Evolutionary conservation across 768 basidiomycete species (phyloP).

Genomic region (Baorangia bicolor): DNA sequence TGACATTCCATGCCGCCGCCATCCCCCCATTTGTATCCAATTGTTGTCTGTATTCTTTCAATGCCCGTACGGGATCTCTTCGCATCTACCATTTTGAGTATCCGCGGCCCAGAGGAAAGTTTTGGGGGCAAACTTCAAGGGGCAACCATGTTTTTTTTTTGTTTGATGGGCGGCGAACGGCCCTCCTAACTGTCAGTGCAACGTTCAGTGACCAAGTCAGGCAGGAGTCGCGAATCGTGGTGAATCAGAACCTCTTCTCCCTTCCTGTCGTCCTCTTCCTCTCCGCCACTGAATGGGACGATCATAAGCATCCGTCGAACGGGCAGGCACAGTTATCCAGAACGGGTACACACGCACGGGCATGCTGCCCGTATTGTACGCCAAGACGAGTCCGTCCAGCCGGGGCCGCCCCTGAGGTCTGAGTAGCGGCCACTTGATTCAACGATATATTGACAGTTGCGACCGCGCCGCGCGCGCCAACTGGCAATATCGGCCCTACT

Average conservation of each 20-base stretch:
- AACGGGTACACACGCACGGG: too few relatives aligned
- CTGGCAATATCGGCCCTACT: too few relatives aligned
- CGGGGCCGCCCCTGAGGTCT: too few relatives aligned
- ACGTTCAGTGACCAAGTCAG: not conserved
- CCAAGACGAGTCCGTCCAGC: too few relatives aligned
- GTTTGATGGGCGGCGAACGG: slow-evolving; percentile 8
- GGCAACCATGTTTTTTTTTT: too few relatives aligned
- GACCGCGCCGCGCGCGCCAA: too few relatives aligned
- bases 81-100: slow-evolving; percentile 6
- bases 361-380: too few relatives aligned
- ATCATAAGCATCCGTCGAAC: not conserved
- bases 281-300: not conserved
- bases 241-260: not conserved
- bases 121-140: too few relatives aligned
- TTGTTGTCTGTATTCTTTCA: slow-evolving; percentile 1
- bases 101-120: not conserved
- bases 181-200: slow-evolving; percentile 8
- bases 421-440: too few relatives aligned
- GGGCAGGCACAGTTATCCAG: too few relatives aligned
- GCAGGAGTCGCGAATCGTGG: not conserved
- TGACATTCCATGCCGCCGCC: not conserved
- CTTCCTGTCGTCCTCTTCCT: too few relatives aligned
- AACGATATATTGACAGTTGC: too few relatives aligned
- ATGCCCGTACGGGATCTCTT: not conserved
- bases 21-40: slow-evolving; percentile 11